Percentiles rank a stretch among this genome's conserved stretches.
These are phyloP conservation scores for Carex myosuroides DNA, from an alignment of 176 grass and related monocot genomes.

Conservation along the genomic window DNA sequence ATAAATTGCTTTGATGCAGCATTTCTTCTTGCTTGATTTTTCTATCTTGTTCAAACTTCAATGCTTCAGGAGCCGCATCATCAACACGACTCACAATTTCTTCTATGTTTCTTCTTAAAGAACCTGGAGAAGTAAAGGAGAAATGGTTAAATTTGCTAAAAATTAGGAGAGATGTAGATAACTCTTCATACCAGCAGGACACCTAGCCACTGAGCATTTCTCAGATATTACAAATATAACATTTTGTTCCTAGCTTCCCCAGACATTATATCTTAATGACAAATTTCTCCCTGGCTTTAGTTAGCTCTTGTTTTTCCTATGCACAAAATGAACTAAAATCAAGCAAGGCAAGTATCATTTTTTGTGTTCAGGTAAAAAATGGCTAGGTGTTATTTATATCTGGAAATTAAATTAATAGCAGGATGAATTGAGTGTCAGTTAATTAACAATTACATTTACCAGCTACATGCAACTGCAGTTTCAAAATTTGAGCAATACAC, in stretches of 20 bases:
- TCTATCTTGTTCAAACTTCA: constrained; percentile 68
- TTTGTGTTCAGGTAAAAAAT: neutral
- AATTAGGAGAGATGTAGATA: neutral
- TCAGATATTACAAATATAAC: neutral
- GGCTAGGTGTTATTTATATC: neutral
- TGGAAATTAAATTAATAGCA: neutral
- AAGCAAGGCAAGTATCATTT: neutral
- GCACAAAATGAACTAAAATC: neutral
- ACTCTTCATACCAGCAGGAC: neutral
- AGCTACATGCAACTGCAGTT: neutral
- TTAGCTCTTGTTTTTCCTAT: neutral
- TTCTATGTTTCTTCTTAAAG: constrained; percentile 77
- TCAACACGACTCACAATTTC: constrained; percentile 63
- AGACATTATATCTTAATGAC: neutral
- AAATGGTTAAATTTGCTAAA: neutral
- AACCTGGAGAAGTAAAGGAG: constrained; percentile 34
- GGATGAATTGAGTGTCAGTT: neutral
- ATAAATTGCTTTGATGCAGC: constrained; percentile 41
- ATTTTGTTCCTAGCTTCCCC: neutral
- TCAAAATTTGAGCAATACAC: neutral
- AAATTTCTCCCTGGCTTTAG: neutral
- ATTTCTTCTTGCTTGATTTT: constrained; percentile 65
- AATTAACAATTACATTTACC: neutral
- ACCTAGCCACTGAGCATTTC: neutral
- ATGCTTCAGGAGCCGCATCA: constrained; percentile 37